Conservation (phyloP, 345 rosid species). For the Jatropha curcas region DNA sequence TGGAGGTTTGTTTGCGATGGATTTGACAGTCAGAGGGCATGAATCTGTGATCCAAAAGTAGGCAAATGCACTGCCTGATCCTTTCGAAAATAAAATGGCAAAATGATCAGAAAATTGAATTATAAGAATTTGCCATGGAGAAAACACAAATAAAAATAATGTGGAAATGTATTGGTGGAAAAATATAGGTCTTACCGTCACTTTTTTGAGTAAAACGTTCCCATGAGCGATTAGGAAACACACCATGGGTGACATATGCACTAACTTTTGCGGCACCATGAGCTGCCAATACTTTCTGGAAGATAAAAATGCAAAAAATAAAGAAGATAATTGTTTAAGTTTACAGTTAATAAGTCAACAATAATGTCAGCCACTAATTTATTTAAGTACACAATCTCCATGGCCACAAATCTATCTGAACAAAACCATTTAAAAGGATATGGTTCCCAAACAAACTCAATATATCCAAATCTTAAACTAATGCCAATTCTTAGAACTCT, state of each 20-base stretch:
- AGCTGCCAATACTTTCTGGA: constrained; percentile 88
- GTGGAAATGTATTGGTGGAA: neutral
- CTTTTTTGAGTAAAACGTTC: constrained; percentile 67
- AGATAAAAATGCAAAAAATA: neutral
- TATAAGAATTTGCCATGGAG: neutral
- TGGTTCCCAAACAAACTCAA: neutral
- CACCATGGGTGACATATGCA: constrained; percentile 95
- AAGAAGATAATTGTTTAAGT: neutral
- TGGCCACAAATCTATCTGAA: neutral
- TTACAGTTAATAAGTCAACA: neutral
- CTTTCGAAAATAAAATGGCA: constrained; percentile 25
- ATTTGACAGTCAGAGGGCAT: constrained; percentile 82
- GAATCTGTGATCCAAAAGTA: constrained; percentile 98
- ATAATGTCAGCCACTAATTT: neutral
- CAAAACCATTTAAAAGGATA: neutral
- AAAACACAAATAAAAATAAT: neutral
- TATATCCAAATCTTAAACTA: neutral
- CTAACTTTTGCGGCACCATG: constrained; percentile 94
- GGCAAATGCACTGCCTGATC: constrained; percentile 58
- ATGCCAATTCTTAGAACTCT: neutral
- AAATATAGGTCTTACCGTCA: constrained; percentile 41
- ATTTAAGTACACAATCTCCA: neutral
- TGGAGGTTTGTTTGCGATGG: constrained; percentile 72
- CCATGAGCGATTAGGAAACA: constrained; percentile 93
- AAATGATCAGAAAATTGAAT: constrained; percentile 8